Base-by-base conservation (phyloP, 805 yeast species). In the Blastobotrys peoriensis region DNA sequence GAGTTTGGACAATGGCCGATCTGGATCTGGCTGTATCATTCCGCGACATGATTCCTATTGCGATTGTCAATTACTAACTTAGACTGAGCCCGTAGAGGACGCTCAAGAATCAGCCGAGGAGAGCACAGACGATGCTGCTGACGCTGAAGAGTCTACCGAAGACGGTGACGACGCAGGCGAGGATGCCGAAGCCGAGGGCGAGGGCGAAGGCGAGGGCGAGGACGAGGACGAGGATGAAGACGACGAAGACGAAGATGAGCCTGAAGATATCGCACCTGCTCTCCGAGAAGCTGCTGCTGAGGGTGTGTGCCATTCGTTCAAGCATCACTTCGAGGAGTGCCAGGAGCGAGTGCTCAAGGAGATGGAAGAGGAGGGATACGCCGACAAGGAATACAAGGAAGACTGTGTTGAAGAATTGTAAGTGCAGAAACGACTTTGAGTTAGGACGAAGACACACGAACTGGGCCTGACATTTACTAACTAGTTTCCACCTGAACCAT, bases 251-350 rank as follows among this genome's bases (percentile, higher is more conserved):
- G 86, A 83, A 48, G 91, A 81, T 47, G 87, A 74, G 60, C 74
- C 67, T 33, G 76, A 64, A 38, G 93, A 84, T 63, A 84, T 74
- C 61, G 68, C 78, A 47, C 93, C 83, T 37, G 71, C 68, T 27
- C 65, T 83, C 53, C 76, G 72, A 60, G 82, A 68, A 55, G 87
- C 83, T 62, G 87, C 95, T 68, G 67, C 78, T 41, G 73, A 78
- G 52, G 74, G 83, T 41, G 74, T 77, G 42, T 84, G 95, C 69
- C 73, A 80, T 57, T 79, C 79, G 54, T 75, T 75, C 65, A 77
- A 78, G 59, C 96, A 89, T 70, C 97, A 89, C 70, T 88, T 83
- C 70, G 81, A 84, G 52, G 96, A 89, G 70, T 91, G 98, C 77
- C 81, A 81, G 48, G 97, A 86, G 71, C 87, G 97, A 74, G 98